These are phyloP conservation scores for Debaryomyces psychrophilus DNA, from an alignment of 1,139 yeast genomes.

Conservation along the genomic window DNA sequence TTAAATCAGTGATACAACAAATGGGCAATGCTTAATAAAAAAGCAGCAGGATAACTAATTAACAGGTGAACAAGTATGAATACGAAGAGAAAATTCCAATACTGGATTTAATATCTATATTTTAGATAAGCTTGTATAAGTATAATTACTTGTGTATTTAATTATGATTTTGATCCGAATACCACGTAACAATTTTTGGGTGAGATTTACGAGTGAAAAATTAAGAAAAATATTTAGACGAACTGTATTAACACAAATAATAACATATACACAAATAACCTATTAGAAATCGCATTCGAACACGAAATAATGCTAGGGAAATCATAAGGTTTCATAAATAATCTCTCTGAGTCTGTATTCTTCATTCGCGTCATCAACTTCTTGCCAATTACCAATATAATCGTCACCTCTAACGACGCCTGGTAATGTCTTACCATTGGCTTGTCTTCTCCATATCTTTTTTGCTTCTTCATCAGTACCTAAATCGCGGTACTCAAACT, in stretches of 20 bases:
- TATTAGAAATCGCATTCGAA: background rate
- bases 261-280: constrained; percentile 1
- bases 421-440: constrained; percentile 77
- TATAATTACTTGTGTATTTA: constrained; percentile 1
- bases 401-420: constrained; percentile 95
- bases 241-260: background rate
- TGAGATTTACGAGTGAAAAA: constrained; percentile 8
- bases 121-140: constrained; percentile 1
- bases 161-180: constrained; percentile 2
- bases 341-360: constrained; percentile 69
- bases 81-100: constrained; percentile 4
- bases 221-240: constrained; percentile 5
- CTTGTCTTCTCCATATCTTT: constrained; percentile 79
- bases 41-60: constrained; percentile 11
- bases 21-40: constrained; percentile 12
- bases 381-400: constrained; percentile 80
- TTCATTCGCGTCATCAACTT: constrained; percentile 82
- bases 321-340: constrained; percentile 52
- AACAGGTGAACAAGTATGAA: constrained; percentile 1
- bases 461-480: constrained; percentile 90
- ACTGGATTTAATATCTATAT: background rate
- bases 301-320: background rate
- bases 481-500: constrained; percentile 72
- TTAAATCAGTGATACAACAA: constrained; percentile 9
- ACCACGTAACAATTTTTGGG: constrained; percentile 4